phyloP scores from a whole-genome alignment of 1,284 basidiomycete genomes.

The Psilocybe mexicana region DNA sequence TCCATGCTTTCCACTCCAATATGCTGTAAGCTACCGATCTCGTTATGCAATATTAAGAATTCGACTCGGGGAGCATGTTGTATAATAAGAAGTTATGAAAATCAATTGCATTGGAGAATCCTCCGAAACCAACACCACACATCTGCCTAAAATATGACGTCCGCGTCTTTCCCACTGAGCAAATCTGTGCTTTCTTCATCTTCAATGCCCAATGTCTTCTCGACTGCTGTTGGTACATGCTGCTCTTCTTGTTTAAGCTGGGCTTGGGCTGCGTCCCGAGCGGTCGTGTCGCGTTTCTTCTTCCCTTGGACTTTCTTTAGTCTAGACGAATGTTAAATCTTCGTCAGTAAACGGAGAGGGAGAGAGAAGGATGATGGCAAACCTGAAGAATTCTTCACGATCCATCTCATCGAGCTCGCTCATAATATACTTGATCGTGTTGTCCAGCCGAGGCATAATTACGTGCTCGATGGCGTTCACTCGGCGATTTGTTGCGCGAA shows the following conservation, averaged over 20 bases:
- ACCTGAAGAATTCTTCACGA: constrained; percentile 96
- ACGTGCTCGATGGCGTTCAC: constrained; percentile 99
- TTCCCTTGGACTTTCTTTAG: constrained; percentile 97
- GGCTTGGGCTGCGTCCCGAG: constrained; percentile 37
- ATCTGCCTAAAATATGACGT: constrained; percentile 82
- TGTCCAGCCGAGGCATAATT: constrained; percentile 93
- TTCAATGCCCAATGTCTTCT: constrained; percentile 21
- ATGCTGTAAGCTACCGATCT: constrained; percentile 7
- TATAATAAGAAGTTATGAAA: constrained; percentile 16
- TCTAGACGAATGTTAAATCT: constrained; percentile 36
- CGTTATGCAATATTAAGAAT: constrained; percentile 11
- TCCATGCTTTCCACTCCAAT: constrained; percentile 13
- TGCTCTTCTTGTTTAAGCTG: constrained; percentile 8
- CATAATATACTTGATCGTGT: constrained; percentile 96
- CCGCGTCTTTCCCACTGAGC: constrained; percentile 83
- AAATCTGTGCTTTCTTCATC: constrained; percentile 54
- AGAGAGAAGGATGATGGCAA: neutral
- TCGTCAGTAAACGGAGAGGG: neutral
- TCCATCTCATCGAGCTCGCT: constrained; percentile 98
- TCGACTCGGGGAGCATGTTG: neutral
- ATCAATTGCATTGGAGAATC: constrained; percentile 18
- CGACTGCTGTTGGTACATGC: constrained; percentile 22
- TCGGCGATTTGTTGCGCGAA: constrained; percentile 95
- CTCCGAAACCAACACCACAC: constrained; percentile 4
- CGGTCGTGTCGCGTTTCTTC: constrained; percentile 85